A percentile compares a stretch with the other conserved stretches of the same genome.
These are phyloP conservation scores for Byssochlamys sp. DNA, from an alignment of 2,329 filamentous ascomycete genomes.

Conservation along the genomic window DNA sequence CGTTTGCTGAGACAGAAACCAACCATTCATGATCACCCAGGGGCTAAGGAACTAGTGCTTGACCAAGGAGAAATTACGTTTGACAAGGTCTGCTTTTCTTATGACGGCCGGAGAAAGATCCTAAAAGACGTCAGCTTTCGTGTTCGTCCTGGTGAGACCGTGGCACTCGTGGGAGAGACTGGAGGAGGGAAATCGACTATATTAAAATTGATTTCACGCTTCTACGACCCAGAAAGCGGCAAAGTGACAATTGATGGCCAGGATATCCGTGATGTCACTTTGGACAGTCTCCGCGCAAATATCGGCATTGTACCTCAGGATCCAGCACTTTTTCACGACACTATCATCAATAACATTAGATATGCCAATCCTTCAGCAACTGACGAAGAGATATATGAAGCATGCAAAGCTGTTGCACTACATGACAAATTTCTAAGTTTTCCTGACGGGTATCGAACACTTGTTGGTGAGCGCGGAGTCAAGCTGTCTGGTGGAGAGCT, in stretches of 20 bases:
- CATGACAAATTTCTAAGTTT: conserved; percentile 56
- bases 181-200: conserved; percentile 51
- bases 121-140: conserved; percentile 41
- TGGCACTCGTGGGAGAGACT: conserved; percentile 49
- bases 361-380: conserved; percentile 55
- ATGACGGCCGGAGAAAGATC: conserved; percentile 41
- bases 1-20: conserved; percentile 42
- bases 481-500: conserved; percentile 45
- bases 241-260: conserved; percentile 45
- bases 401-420: conserved; percentile 53
- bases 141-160: conserved; percentile 40
- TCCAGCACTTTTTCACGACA: conserved; percentile 54
- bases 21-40: conserved; percentile 30
- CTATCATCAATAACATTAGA: conserved; percentile 55
- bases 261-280: conserved; percentile 49
- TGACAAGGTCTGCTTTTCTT: conserved; percentile 43
- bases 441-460: conserved; percentile 41
- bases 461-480: conserved; percentile 42
- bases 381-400: conserved; percentile 50
- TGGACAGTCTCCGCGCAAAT: conserved; percentile 48
- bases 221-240: conserved; percentile 44
- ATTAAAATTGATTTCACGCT: conserved; percentile 46
- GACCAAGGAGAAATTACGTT: conserved; percentile 40
- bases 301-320: conserved; percentile 59
- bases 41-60: conserved; percentile 31